A percentile compares a stretch with the other conserved stretches of the same genome.
phyloP scores from a whole-genome alignment of 176 grass and related monocot species.

The Paspalum vaginatum region DNA sequence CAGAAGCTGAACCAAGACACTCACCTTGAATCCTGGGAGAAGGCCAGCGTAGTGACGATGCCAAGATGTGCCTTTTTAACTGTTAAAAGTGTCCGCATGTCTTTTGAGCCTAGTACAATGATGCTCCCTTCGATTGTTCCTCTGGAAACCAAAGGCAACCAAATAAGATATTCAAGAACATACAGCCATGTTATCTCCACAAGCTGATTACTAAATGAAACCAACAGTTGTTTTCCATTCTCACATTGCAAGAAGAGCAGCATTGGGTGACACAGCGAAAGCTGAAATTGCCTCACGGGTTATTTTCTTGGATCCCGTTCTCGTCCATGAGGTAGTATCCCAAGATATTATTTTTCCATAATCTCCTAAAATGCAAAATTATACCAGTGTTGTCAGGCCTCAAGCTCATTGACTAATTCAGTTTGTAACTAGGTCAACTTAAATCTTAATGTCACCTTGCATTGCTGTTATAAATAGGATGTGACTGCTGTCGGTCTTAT shows the following conservation, averaged over 20 bases:
- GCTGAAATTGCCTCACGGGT: slow-evolving; percentile 87
- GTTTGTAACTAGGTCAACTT: slow-evolving; percentile 33
- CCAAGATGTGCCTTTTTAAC: slow-evolving; percentile 97
- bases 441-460: slow-evolving; percentile 66
- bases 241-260: slow-evolving; percentile 79
- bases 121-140: slow-evolving; percentile 87
- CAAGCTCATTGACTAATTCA: slow-evolving; percentile 11
- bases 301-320: slow-evolving; percentile 78
- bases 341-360: slow-evolving; percentile 92
- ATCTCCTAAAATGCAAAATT: slow-evolving; percentile 57
- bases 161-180: slow-evolving; percentile 23
- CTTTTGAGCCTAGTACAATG: slow-evolving; percentile 54
- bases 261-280: slow-evolving; percentile 72
- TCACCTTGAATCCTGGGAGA: slow-evolving; percentile 86
- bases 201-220: slow-evolving; percentile 29
- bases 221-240: slow-evolving; percentile 18
- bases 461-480: slow-evolving; percentile 74
- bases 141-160: slow-evolving; percentile 48
- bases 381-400: slow-evolving; percentile 27
- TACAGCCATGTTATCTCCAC: neutral
- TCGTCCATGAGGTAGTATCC: slow-evolving; percentile 78
- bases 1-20: slow-evolving; percentile 20
- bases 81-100: slow-evolving; percentile 57
- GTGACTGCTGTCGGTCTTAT: slow-evolving; percentile 42
- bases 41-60: slow-evolving; percentile 67